Conservation (phyloP, 2,329 filamentous ascomycete species). For the Botrytis fragariae region DNA sequence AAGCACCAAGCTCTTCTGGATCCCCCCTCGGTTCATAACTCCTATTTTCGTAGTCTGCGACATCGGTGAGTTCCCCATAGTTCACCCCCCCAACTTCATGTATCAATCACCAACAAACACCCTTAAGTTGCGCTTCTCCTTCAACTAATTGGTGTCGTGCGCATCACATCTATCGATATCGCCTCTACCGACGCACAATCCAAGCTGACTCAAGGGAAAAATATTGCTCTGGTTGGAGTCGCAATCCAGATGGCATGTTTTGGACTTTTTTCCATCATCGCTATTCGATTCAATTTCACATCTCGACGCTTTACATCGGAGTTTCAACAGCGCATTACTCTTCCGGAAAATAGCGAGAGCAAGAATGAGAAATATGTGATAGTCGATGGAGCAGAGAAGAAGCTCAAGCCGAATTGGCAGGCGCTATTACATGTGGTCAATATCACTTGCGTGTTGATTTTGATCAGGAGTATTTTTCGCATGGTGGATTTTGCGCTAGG, state of each 20-base stretch:
- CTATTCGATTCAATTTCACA: not conserved
- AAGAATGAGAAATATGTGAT: not conserved
- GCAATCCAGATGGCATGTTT: not conserved
- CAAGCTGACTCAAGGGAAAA: not conserved
- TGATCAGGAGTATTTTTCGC: not conserved
- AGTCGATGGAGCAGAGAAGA: not conserved
- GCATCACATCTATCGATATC: not conserved
- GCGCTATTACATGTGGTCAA: not conserved
- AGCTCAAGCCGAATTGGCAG: not conserved
- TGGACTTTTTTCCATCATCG: not conserved
- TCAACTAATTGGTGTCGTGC: not conserved
- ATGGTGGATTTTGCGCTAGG: not conserved
- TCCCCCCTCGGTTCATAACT: not conserved
- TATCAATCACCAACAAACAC: not conserved
- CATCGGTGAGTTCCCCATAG: accelerated
- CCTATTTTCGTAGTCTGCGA: not conserved
- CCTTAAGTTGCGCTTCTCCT: not conserved
- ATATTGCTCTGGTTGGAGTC: not conserved
- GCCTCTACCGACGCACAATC: not conserved
- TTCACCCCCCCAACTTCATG: not conserved
- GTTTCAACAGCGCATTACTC: not conserved
- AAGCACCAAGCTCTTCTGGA: not conserved
- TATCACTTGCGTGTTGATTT: not conserved
- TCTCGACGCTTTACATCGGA: not conserved
- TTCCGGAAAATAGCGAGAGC: not conserved